A percentile compares a stretch with the other conserved stretches of the same genome.
Evolutionary conservation across 305 asterid genomes (phyloP).

Genomic region (Caryopteris hybrid): DNA sequence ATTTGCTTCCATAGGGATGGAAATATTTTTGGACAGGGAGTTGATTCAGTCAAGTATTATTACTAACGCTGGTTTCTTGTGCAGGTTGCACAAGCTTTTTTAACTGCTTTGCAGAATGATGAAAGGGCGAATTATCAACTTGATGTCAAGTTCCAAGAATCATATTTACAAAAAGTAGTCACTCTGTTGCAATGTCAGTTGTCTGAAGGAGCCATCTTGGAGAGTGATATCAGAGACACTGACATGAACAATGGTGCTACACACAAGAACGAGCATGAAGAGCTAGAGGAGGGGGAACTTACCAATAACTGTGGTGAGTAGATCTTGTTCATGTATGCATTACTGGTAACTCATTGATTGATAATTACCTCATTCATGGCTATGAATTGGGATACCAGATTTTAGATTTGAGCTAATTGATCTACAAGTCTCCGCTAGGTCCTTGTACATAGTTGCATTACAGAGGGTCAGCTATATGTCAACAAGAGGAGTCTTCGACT

Average conservation of each 20-base stretch:
- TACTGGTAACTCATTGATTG: neutral
- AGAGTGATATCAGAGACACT: conserved; percentile 32
- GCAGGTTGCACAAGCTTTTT: conserved; percentile 89
- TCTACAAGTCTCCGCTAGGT: neutral
- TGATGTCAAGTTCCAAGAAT: conserved; percentile 98
- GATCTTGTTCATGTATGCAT: conserved; percentile 14
- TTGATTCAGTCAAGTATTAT: conserved; percentile 11
- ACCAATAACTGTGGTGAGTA: conserved; percentile 67
- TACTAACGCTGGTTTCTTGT: conserved; percentile 16
- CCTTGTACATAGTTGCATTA: neutral
- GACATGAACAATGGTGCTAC: conserved; percentile 31
- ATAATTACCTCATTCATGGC: neutral
- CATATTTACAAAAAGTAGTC: conserved; percentile 80
- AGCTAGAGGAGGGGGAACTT: conserved; percentile 98
- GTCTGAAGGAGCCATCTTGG: conserved; percentile 86
- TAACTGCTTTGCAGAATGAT: conserved; percentile 92
- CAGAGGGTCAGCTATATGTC: neutral
- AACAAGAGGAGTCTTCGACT: too few species aligned
- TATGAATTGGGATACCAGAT: neutral
- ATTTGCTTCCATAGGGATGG: conserved; percentile 6
- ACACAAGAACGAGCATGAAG: conserved; percentile 49
- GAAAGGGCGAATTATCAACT: conserved; percentile 95
- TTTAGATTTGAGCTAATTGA: neutral
- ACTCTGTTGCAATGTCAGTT: conserved; percentile 85
- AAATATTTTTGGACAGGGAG: neutral